These are phyloP conservation scores for Candida insectorum DNA, from an alignment of 805 yeast genomes.

Conservation along the genomic window DNA sequence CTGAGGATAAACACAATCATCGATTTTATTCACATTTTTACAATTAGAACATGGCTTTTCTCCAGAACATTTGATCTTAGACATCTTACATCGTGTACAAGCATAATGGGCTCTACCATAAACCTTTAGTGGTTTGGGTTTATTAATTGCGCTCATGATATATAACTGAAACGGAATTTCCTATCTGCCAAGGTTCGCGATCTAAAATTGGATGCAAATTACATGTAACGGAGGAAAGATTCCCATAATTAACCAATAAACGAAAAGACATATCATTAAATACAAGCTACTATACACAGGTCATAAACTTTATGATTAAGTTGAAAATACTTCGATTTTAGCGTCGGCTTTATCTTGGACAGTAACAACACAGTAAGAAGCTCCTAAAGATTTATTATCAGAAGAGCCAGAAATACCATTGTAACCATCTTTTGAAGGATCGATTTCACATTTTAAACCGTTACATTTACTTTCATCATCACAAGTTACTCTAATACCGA, in stretches of 20 bases:
- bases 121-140: constrained; percentile 34
- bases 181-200: too few species aligned
- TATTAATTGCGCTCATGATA: constrained; percentile 6
- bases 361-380: constrained; percentile 80
- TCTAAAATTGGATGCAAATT: too few species aligned
- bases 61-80: constrained; percentile 41
- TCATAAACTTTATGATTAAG: constrained; percentile 7
- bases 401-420: constrained; percentile 49
- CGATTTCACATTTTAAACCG: constrained; percentile 80
- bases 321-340: constrained; percentile 62
- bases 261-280: not conserved
- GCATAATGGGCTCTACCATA: constrained; percentile 43
- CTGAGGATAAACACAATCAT: constrained; percentile 33
- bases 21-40: constrained; percentile 26
- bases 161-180: too few species aligned
- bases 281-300: too few species aligned
- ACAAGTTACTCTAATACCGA: constrained; percentile 74
- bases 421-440: constrained; percentile 61
- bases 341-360: constrained; percentile 64
- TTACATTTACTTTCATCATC: constrained; percentile 64
- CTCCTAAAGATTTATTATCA: constrained; percentile 51
- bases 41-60: constrained; percentile 42
- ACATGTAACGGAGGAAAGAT: too few species aligned
- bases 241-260: too few species aligned
- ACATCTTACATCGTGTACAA: constrained; percentile 38